A percentile compares a stretch with the other conserved stretches of the same genome.
These are phyloP conservation scores for Podila epicladia DNA, from an alignment of 192 early-diverging fungal species.

Conservation along the genomic window DNA sequence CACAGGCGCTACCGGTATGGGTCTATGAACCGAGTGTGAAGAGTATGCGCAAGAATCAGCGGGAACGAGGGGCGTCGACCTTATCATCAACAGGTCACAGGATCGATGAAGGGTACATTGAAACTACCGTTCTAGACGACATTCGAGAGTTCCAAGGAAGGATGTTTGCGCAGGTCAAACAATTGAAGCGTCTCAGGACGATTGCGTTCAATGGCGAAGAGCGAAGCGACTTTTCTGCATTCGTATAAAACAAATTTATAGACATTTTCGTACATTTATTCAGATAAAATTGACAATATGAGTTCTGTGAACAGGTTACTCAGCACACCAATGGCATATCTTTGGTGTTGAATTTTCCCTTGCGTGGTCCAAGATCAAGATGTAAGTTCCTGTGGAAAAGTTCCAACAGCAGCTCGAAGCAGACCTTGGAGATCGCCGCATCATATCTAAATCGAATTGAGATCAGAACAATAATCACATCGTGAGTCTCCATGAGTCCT, in stretches of 20 bases:
- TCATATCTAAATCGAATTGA: constrained; percentile 54
- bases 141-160: constrained; percentile 1
- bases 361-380: constrained; percentile 44
- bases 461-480: neutral
- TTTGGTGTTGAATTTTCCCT: constrained; percentile 29
- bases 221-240: neutral
- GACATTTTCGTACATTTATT: neutral
- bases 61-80: neutral
- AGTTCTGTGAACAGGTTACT: neutral
- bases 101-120: neutral
- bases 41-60: neutral
- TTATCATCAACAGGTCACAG: neutral
- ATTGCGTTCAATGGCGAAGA: neutral
- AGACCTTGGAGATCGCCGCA: constrained; percentile 64
- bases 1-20: neutral
- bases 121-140: neutral
- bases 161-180: neutral
- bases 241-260: neutral
- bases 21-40: neutral
- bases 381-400: constrained; percentile 64
- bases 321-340: constrained; percentile 37
- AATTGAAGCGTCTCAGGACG: neutral
- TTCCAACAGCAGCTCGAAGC: constrained; percentile 67
- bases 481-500: no score
- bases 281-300: neutral